Evolutionary conservation across 345 rosid species (phyloP).

Genomic region (Jatropha curcas): DNA sequence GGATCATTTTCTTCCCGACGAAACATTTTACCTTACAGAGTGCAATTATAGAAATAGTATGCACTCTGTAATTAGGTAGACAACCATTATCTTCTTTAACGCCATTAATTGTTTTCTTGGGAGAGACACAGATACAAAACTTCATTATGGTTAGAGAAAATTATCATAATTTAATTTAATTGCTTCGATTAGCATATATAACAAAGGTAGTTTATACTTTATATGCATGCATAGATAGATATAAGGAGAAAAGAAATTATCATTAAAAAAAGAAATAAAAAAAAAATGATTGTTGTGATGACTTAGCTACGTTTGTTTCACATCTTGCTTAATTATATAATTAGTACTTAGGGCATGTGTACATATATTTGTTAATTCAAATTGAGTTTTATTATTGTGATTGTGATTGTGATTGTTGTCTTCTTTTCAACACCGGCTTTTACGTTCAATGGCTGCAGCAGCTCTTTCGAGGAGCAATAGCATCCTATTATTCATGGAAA

Average conservation of each 20-base stretch:
- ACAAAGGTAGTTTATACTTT: too few species aligned
- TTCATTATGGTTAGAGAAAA: neutral
- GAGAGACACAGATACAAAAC: neutral
- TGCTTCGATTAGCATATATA: too few species aligned
- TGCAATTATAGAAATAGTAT: neutral
- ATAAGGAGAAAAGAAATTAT: too few species aligned
- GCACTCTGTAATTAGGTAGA: neutral
- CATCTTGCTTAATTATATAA: neutral
- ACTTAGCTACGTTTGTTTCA: neutral
- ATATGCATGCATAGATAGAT: too few species aligned
- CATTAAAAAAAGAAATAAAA: too few species aligned
- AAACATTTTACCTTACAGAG: neutral
- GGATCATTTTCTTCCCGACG: neutral
- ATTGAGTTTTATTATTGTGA: too few species aligned
- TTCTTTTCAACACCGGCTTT: neutral
- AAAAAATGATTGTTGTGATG: too few species aligned
- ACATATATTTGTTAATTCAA: neutral
- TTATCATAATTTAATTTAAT: neutral
- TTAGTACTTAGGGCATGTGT: too few species aligned
- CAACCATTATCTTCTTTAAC: neutral
- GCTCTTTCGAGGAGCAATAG: constrained; percentile 8
- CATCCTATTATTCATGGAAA: too few species aligned
- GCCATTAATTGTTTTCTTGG: neutral
- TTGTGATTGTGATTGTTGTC: neutral
- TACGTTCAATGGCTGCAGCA: neutral